Conservation (phyloP, 495 filamentous ascomycete genomes). For the Hapsidospora chrysogenum region DNA sequence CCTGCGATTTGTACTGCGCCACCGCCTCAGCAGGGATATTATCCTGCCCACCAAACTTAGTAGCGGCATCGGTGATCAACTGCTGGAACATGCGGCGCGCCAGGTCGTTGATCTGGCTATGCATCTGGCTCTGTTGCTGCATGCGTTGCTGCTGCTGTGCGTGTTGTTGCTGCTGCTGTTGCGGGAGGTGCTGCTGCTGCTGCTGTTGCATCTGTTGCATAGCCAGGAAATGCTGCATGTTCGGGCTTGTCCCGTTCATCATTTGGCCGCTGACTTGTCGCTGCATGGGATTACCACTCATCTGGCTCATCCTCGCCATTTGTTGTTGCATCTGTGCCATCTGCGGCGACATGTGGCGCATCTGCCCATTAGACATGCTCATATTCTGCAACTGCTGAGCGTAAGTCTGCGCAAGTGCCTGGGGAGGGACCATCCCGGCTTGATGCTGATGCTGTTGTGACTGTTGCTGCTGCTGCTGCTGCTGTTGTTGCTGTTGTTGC, state of each 20-base stretch:
- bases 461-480: conserved; percentile 14
- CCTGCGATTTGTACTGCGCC: conserved; percentile 13
- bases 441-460: too few species aligned
- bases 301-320: conserved; percentile 7
- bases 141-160: conserved; percentile 16
- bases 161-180: conserved; percentile 19
- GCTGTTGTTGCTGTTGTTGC: conserved; percentile 15
- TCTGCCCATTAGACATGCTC: conserved; percentile 4
- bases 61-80: conserved; percentile 25
- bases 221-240: conserved; percentile 18
- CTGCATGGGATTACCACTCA: conserved; percentile 10
- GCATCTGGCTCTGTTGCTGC: conserved; percentile 11
- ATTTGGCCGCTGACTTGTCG: conserved; percentile 19
- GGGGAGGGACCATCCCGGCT: too few species aligned
- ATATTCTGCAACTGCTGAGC: conserved; percentile 5
- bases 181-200: conserved; percentile 11
- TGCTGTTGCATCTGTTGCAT: conserved; percentile 20
- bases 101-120: conserved; percentile 11
- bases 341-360: conserved; percentile 21
- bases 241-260: conserved; percentile 17
- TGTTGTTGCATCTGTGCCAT: conserved; percentile 11
- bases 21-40: conserved; percentile 17
- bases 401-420: too few species aligned
- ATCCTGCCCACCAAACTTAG: conserved; percentile 17
- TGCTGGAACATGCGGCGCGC: conserved; percentile 27